Base-by-base conservation (phyloP, 1,284 basidiomycete genomes). In the Coniferiporia sulphurascens region DNA sequence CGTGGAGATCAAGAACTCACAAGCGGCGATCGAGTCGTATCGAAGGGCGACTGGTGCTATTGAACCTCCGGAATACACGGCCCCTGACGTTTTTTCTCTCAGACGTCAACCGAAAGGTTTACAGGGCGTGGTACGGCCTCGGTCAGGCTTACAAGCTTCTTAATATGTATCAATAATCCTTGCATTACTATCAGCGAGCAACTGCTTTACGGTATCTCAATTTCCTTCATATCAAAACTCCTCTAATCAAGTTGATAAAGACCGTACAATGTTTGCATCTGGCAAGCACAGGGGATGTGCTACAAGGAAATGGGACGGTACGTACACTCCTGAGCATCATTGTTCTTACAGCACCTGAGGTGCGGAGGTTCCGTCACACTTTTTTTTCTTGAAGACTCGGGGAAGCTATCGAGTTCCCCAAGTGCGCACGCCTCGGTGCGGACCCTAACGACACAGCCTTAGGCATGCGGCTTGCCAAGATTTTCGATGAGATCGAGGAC, bases 1-100 rank as follows among this genome's bases (percentile, higher is more conserved):
- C 69, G 90, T 99, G 57, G 97, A 99, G 76, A 86, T 98, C 82
- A 98, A 98, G 74, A 99, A 99, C 73, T 93, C 93, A 15, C 95
- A 98, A 77, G 96, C 97, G 1, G 97, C 97, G 1, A 96, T 98
- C 58, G 97, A 98, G 74, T 93, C 95, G 32, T 99, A 99, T 74
- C 84, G 97, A 51, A 84, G 94, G 69, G 97, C 96, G 58, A 87
- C 98, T 62, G 93, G 94, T 94, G 32, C 19, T 38, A 35, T 35
- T 49, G 50, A 49, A 12, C 32, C 35, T 34, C 55, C 8, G 19
- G 27, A 32, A 19, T n/a, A 22, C 36, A 44, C 46, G 43, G 43
- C 13, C 7, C 36, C 13, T 61, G 17, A n/a, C n/a, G n/a, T n/a
- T n/a, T n/a, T n/a, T n/a, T n/a, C n/a, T n/a, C n/a, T n/a, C n/a